Evolutionary conservation across 192 early-diverging fungal species (phyloP).

Genomic region (Polychytrium aggregatum): DNA sequence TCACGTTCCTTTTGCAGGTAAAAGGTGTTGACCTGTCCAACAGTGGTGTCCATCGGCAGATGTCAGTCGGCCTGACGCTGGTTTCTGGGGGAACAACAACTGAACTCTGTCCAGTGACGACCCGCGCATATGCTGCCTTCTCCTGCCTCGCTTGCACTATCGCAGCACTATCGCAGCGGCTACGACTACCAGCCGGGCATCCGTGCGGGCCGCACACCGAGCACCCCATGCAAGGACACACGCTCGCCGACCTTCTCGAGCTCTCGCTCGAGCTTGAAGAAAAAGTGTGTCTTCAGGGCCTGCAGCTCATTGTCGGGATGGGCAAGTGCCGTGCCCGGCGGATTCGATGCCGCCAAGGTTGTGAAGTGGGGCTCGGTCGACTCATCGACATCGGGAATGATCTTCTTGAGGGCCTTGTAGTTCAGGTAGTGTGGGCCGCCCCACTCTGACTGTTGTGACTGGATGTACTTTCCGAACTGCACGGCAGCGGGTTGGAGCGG

Average conservation of each 20-base stretch:
- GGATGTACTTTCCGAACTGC: constrained; percentile 97
- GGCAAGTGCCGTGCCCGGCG: background rate
- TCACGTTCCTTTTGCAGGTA: constrained; percentile 96
- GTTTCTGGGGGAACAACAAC: too few relatives aligned
- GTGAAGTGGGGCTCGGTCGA: constrained; percentile 27
- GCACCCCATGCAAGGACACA: background rate
- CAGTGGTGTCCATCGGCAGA: too few relatives aligned
- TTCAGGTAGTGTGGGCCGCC: constrained; percentile 78
- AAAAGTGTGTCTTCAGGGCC: constrained; percentile 90
- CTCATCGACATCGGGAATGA: constrained; percentile 55
- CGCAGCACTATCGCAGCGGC: too few relatives aligned
- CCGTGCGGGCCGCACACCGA: too few relatives aligned
- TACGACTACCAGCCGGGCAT: too few relatives aligned
- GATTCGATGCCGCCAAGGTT: too few relatives aligned
- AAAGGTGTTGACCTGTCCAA: constrained; percentile 78
- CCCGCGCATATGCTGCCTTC: too few relatives aligned
- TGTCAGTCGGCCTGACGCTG: too few relatives aligned
- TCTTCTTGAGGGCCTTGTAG: constrained; percentile 98
- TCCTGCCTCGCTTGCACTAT: too few relatives aligned
- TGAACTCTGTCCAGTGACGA: too few relatives aligned
- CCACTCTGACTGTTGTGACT: constrained; percentile 89
- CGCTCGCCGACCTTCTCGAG: constrained; percentile 66
- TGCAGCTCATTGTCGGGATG: constrained; percentile 33
- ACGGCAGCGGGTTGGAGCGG: too few relatives aligned
- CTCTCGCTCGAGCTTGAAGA: constrained; percentile 95